Evolutionary conservation across 352 stramenopile genomes (phyloP), one percentile per base, ranked within the genome.

Genomic region (Globisporangium canariense): DNA sequence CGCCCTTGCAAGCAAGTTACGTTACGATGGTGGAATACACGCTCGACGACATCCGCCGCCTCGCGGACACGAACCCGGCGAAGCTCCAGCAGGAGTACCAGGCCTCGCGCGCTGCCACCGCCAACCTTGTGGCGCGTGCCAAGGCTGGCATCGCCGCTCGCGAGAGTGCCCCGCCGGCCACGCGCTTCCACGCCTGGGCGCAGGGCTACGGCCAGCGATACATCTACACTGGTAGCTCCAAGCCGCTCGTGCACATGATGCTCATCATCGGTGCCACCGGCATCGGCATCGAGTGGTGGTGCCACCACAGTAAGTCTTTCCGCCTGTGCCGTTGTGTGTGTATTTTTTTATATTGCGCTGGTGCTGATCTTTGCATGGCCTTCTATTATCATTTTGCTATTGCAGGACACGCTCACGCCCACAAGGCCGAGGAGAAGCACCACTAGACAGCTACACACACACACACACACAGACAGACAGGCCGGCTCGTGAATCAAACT

Each of bases 211-310:
- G 78, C 66, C 73, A 85, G 67, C 78, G 80, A 60, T 88, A 83
- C 69, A 87, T 91, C 74, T 87, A 91, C 78, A 91, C 75, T 32
- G 80, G 80, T 65, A 81, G 82, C 77, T 65, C 75, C 54, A 88
- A 87, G 71, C 82, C 82, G 32, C 62, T 91, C 34, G 80, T 69
- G 65, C 82, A 91, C 77, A 91, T 91, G 78, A 91, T 91, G 79
- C 67, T 89, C 36, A 80, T 89, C 59, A 62, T 86, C 55, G 82
- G 79, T 53, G 69, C 65, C 28, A 77, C 82, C 13, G 82, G 82
- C 58, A 76, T 74, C 62, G 73, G 68, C 32, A 61, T 89, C 2
- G 82, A 91, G 71, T 91, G 68, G 59, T 86, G 75, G 75, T 80
- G 72, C 70, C 82, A 91, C 71, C 79, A 91, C 79, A 67, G 82